Conservation (phyloP, 2,329 filamentous ascomycete genomes). For the Clarireedia hainanense region DNA sequence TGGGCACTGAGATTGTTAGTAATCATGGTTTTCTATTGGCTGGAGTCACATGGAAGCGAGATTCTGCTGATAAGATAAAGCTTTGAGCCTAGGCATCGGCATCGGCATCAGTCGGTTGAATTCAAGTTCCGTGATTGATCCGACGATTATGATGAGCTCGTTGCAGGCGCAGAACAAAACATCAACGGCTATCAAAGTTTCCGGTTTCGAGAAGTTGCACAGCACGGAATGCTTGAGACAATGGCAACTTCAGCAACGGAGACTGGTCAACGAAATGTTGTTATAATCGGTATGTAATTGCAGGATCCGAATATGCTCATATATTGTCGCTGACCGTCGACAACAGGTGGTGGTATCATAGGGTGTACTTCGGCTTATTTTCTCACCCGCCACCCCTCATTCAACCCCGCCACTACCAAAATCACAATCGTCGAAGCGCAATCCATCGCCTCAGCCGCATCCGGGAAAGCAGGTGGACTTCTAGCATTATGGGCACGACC, state of each 20-base stretch:
- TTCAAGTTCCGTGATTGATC: no score
- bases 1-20: not conserved
- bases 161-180: no score
- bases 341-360: constrained; percentile 71
- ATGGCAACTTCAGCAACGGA: not conserved
- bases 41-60: not conserved
- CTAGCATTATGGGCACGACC: constrained; percentile 92
- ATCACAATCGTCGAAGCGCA: constrained; percentile 85
- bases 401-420: constrained; percentile 63
- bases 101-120: no score
- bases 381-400: constrained; percentile 76
- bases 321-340: not conserved
- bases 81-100: no score
- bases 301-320: constrained; percentile 44
- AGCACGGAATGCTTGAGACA: not conserved
- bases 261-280: constrained; percentile 21
- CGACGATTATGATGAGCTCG: no score
- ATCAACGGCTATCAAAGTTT: no score
- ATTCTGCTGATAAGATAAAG: no score
- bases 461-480: constrained; percentile 88
- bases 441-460: constrained; percentile 80
- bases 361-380: constrained; percentile 89
- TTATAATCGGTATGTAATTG: constrained; percentile 33
- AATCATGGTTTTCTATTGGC: not conserved
- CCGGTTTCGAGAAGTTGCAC: no score